These are phyloP conservation scores for Arabidopsis arenosa DNA, from an alignment of 345 rosid species.

Conservation along the genomic window DNA sequence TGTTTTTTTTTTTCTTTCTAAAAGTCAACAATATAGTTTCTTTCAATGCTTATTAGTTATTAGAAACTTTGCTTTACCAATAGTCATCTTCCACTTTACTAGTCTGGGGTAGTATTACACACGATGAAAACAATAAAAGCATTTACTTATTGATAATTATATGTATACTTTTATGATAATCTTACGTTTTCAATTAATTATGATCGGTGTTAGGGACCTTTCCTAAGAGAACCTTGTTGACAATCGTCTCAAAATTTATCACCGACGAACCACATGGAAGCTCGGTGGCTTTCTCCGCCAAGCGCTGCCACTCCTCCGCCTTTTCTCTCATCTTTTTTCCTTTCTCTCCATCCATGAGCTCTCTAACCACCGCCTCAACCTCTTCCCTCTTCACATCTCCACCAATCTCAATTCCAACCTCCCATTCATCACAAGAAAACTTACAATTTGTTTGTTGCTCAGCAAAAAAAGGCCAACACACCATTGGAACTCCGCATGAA, in stretches of 20 bases:
- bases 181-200: neutral
- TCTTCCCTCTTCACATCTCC: conserved; percentile 55
- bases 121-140: neutral
- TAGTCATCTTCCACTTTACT: neutral
- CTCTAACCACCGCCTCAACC: conserved; percentile 55
- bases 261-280: conserved; percentile 46
- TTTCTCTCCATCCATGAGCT: conserved; percentile 55
- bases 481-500: conserved; percentile 52
- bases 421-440: conserved; percentile 54
- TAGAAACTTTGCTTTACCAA: neutral
- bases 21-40: too few species aligned
- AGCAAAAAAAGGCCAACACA: conserved; percentile 64
- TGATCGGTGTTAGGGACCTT: neutral
- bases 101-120: neutral
- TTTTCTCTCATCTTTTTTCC: conserved; percentile 55
- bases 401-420: conserved; percentile 60
- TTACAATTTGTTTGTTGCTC: conserved; percentile 64
- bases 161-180: neutral
- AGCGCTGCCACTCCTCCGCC: conserved; percentile 47
- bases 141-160: neutral
- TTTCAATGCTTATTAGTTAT: neutral
- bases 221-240: conserved; percentile 43
- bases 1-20: too few species aligned
- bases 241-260: conserved; percentile 40
- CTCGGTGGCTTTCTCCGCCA: conserved; percentile 32